phyloP scores from a whole-genome alignment of 345 rosid species.

The Eucalyptus cloeziana region DNA sequence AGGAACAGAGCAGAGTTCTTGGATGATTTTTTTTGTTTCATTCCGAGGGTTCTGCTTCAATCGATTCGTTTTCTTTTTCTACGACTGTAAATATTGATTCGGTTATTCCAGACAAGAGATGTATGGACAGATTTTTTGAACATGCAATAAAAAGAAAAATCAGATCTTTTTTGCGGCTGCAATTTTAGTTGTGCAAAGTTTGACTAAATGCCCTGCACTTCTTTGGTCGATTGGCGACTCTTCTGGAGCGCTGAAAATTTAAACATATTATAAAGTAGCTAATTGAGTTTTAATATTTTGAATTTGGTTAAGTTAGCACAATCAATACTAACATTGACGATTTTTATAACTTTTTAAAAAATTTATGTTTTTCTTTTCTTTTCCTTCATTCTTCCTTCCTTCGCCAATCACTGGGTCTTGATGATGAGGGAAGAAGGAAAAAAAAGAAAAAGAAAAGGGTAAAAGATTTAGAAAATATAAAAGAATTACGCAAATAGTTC shows the following conservation, averaged over 20 bases:
- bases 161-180: not conserved
- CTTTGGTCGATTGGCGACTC: not conserved
- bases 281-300: not conserved
- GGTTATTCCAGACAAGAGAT: not conserved
- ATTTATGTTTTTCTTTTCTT: no score
- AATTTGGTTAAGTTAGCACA: not conserved
- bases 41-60: not conserved
- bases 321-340: rapidly evolving
- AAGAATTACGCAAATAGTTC: not conserved
- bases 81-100: not conserved
- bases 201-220: not conserved
- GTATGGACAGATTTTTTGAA: not conserved
- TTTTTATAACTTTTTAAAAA: no score
- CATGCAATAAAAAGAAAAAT: not conserved
- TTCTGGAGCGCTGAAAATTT: not conserved
- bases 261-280: not conserved
- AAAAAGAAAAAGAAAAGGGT: rapidly evolving
- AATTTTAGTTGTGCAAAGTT: not conserved
- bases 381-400: not conserved
- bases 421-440: not conserved
- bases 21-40: not conserved
- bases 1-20: not conserved
- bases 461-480: not conserved
- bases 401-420: rapidly evolving
- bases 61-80: not conserved